Evolutionary conservation across 2,329 filamentous ascomycete genomes (phyloP).

Genomic region (Coniochaeta sp.): DNA sequence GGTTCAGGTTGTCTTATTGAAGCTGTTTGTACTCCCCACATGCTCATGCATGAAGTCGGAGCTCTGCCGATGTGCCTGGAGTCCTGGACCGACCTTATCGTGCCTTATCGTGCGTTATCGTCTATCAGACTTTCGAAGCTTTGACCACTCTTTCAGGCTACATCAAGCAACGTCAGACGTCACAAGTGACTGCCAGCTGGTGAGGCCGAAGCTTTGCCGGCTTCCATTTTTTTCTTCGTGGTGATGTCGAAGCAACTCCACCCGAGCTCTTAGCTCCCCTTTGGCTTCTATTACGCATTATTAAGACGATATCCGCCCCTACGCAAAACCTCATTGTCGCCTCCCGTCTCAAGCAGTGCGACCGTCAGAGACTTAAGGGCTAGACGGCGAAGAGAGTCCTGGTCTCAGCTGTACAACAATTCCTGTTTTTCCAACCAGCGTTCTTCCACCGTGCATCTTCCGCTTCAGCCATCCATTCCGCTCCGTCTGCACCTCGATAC

Average conservation of each 20-base stretch:
- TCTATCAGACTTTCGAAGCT: neutral
- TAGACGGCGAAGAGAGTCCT: neutral
- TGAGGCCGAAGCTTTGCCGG: neutral
- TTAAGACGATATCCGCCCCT: slow-evolving; percentile 1
- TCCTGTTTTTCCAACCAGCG: neutral
- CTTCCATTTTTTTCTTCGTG: slow-evolving; percentile 1
- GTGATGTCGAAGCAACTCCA: neutral
- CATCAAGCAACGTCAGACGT: neutral
- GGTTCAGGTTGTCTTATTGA: neutral
- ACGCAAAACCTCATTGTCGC: neutral
- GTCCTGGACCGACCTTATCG: neutral
- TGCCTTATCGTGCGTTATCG: neutral
- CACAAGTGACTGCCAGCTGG: neutral
- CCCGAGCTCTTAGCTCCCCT: slow-evolving; percentile 1
- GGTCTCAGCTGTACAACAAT: neutral
- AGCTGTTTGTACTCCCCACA: neutral
- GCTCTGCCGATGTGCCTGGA: neutral
- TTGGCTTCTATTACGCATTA: slow-evolving; percentile 1
- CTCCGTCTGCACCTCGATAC: neutral
- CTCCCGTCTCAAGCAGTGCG: neutral
- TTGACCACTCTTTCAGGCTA: neutral
- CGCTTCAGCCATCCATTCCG: neutral
- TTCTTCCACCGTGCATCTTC: neutral
- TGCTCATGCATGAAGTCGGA: neutral
- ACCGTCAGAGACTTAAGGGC: neutral